phyloP scores from a whole-genome alignment of 208 protist genomes.

The Entamoeba dispar region DNA sequence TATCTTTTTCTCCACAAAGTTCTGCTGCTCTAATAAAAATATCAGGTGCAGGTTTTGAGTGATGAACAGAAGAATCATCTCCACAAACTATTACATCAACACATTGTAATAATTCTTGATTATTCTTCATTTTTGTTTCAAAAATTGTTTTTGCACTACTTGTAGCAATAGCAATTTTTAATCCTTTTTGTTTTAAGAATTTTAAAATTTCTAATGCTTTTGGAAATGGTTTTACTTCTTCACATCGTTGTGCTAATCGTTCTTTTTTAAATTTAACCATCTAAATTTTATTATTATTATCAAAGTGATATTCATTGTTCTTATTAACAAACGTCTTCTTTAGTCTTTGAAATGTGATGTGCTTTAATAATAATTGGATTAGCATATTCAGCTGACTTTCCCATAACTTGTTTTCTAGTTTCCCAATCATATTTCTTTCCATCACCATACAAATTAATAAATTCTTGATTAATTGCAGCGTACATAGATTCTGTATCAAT shows the following conservation, averaged over 20 bases:
- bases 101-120: background rate
- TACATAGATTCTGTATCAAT: background rate
- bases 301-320: background rate
- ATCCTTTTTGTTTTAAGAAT: background rate
- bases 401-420: background rate
- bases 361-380: background rate
- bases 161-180: background rate
- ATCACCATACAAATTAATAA: background rate
- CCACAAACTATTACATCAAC: background rate
- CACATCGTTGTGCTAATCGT: background rate
- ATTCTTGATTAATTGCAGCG: background rate
- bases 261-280: background rate
- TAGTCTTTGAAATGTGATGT: background rate
- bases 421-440: background rate
- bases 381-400: background rate
- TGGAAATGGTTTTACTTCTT: background rate
- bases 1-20: background rate
- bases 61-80: background rate
- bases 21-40: background rate
- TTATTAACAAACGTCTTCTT: background rate
- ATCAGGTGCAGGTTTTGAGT: background rate
- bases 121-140: background rate
- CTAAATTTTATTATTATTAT: background rate
- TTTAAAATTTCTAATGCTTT: background rate
- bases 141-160: background rate